phyloP scores from a whole-genome alignment of 2,329 filamentous ascomycete genomes.

The Xylariaceae sp. region DNA sequence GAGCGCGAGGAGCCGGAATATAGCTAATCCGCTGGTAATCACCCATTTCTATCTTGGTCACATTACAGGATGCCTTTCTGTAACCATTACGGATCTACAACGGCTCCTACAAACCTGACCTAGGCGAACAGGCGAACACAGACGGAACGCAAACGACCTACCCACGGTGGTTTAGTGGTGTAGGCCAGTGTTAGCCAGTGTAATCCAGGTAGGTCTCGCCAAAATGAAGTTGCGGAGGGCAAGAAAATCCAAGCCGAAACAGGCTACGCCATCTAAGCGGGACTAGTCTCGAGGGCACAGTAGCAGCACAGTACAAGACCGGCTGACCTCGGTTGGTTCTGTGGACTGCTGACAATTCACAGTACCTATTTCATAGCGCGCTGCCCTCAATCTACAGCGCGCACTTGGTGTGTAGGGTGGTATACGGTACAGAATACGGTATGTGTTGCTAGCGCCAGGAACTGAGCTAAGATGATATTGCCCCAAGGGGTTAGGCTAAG shows the following conservation, averaged over 20 bases:
- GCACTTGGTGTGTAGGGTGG: neutral
- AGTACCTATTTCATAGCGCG: neutral
- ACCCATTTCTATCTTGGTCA: neutral
- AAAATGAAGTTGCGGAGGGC: neutral
- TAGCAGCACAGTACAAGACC: neutral
- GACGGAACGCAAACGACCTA: neutral
- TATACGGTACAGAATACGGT: neutral
- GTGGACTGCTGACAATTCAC: neutral
- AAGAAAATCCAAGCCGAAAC: neutral
- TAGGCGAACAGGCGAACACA: no score
- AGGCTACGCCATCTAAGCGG: neutral
- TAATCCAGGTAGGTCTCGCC: neutral
- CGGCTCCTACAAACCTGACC: neutral
- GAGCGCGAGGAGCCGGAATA: no score
- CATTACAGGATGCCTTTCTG: neutral
- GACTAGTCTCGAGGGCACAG: neutral
- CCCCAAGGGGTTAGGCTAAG: neutral
- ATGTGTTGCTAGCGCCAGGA: neutral
- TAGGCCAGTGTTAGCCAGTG: neutral
- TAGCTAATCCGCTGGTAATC: neutral
- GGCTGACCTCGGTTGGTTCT: neutral
- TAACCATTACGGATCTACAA: neutral
- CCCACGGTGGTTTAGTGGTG: neutral
- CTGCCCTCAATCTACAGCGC: neutral
- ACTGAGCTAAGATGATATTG: neutral